Conservation (phyloP, 345 rosid genomes). For the Clausena lansium region DNA sequence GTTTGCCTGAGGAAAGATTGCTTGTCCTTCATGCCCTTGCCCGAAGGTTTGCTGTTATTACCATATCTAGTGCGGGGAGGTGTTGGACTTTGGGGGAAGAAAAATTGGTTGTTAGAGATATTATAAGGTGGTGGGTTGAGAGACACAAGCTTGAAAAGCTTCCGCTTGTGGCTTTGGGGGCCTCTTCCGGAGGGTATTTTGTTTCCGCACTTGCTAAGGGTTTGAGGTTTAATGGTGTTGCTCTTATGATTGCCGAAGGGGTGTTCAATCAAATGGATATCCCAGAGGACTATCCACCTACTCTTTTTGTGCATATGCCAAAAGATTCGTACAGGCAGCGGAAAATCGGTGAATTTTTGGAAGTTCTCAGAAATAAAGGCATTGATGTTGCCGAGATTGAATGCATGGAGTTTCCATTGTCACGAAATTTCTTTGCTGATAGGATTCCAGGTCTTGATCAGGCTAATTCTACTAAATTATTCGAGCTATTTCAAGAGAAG, state of each 20-base stretch:
- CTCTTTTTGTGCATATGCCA: conserved; percentile 94
- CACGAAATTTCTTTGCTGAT: conserved; percentile 48
- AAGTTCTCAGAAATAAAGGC: conserved; percentile 54
- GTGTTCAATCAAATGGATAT: conserved; percentile 59
- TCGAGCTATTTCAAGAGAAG: conserved; percentile 47
- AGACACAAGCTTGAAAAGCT: conserved; percentile 55
- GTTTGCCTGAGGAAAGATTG: conserved; percentile 79
- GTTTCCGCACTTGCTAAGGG: conserved; percentile 65
- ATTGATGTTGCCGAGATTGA: conserved; percentile 76
- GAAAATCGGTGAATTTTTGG: conserved; percentile 55
- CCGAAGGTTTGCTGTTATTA: conserved; percentile 56
- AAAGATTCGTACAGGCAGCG: conserved; percentile 62
- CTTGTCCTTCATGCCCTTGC: conserved; percentile 64
- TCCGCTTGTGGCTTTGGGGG: conserved; percentile 88
- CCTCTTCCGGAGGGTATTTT: conserved; percentile 94
- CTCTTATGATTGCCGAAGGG: conserved; percentile 89
- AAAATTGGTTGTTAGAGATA: conserved; percentile 41
- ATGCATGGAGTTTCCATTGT: conserved; percentile 65
- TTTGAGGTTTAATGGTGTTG: conserved; percentile 63
- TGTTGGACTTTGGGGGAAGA: conserved; percentile 82
- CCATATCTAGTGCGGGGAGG: conserved; percentile 62
- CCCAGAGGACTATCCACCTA: conserved; percentile 61
- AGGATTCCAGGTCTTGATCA: conserved; percentile 60
- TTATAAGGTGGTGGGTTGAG: conserved; percentile 59
- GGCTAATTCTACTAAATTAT: conserved; percentile 51